Percentiles rank a stretch among this genome's conserved stretches.
Conservation (phyloP, 495 filamentous ascomycete species). For the Hypomontagnella submonticulosa region DNA sequence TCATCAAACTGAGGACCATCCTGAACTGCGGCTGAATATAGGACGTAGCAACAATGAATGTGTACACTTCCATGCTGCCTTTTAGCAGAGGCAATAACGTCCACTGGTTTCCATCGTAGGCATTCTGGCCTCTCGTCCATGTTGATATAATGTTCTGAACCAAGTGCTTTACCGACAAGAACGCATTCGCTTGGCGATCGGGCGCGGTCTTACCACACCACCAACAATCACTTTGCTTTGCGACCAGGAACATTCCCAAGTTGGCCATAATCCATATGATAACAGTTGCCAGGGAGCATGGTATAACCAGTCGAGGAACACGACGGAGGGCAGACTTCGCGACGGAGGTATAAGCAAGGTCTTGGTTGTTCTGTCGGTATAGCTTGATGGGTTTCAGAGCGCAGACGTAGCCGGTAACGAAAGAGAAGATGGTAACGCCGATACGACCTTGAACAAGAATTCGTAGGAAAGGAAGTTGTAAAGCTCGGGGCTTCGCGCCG, state of each 20-base stretch:
- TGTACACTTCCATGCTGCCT: constrained; percentile 71
- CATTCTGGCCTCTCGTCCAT: constrained; percentile 69
- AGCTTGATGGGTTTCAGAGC: constrained; percentile 73
- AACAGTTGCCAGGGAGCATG: constrained; percentile 66
- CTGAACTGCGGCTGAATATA: constrained; percentile 68
- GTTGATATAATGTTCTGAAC: constrained; percentile 62
- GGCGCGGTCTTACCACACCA: constrained; percentile 69
- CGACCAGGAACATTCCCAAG: constrained; percentile 67
- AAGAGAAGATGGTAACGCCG: constrained; percentile 73
- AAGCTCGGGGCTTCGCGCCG: constrained; percentile 59
- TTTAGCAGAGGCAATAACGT: constrained; percentile 70
- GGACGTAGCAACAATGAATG: constrained; percentile 64
- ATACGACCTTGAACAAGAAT: constrained; percentile 72
- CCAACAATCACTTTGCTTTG: constrained; percentile 66
- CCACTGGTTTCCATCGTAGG: constrained; percentile 75
- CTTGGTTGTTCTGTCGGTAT: constrained; percentile 63
- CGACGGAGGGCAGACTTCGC: constrained; percentile 72
- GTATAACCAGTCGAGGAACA: constrained; percentile 70
- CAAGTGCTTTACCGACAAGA: constrained; percentile 51
- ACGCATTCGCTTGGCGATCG: constrained; percentile 52
- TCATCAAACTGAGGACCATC: constrained; percentile 61
- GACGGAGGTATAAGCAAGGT: constrained; percentile 64
- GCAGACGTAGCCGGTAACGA: constrained; percentile 76
- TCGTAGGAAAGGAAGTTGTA: constrained; percentile 70
- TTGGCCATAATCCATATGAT: constrained; percentile 68